Evolutionary conservation across 1,284 basidiomycete species (phyloP), one percentile per base, ranked within the genome.

Genomic region (Schizopora paradoxa): DNA sequence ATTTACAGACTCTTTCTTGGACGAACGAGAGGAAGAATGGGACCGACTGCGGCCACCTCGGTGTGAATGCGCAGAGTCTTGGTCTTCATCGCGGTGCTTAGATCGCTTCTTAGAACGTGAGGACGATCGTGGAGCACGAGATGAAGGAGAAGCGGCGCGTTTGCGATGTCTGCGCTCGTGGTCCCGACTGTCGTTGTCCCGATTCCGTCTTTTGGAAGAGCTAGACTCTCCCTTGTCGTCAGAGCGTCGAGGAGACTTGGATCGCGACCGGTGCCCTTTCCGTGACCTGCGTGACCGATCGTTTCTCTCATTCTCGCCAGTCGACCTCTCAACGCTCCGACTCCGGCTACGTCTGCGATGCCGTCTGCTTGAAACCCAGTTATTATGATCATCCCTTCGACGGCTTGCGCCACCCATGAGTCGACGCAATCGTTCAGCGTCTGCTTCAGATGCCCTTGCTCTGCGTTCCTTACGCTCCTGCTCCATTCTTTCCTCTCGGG

Each of bases 361-460:
- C 43, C 55, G 42, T 58, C 54, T 43, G 56, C 66, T n/a, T n/a
- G n/a, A n/a, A n/a, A 56, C 63, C 56, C 51, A 60, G 57, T 49
- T 63, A 66, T n/a, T 23, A 56, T 54, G 32, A 58, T 58, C 36
- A 45, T 56, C 48, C 47, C 58, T 47, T 56, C 55, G 34, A 58
- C 55, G 25, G 51, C 51, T 41, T 41, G 50, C 58, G 23, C 64
- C 60, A 16, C 64, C 66, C 51, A 65, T 60, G 5, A 62, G 61
- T 41, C 77, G 67, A 48, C 77, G 65, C 48, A 74, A 59, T 47
- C 74, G 70, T 58, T 80, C 79, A 7, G 82, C 84, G 28, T 73
- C 74, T 14, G 85, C 86, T 59, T 88, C 85, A 56, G 82, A 75
- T 2, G 85, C 86, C 4, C 85, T 68, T 1, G 69, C 70, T 41